Base-by-base conservation (phyloP, 768 basidiomycete species). In the Tylopilus rubrobrunneus region DNA sequence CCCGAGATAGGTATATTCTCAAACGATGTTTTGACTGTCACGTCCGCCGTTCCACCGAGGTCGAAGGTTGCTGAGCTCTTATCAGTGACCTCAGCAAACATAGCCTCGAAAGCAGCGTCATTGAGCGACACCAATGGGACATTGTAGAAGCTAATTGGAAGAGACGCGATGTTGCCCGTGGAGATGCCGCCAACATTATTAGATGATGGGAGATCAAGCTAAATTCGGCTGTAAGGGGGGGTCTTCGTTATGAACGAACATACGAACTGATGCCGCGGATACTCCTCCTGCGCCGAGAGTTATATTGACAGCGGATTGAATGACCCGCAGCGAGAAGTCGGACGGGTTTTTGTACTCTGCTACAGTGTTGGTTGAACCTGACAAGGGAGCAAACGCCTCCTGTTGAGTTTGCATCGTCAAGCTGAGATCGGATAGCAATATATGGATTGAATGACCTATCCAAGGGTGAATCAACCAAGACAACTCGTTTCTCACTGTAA, bases 331-430 rank as follows among this genome's bases (percentile, higher is more conserved):
- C 11, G 83, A 80, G 70, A 89, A 89, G 4, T 87, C 87, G 64
- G 88, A 89, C 1, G 87, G 87, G 67, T 88, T 89, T 67, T 79
- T 80, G 66, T 85, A 86, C 57, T 75, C 70, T 15, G 82, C 84
- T 4, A 82, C 50, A 0, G 82, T 83, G 48, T 73, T 67, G 39
- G 76, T 68, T 5, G 84, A 87, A 56, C 81, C 78, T 0, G 85
- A 71, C n/a, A 78, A 71, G 0, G 86, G 85, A 1, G 79, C 78
- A 59, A 81, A 87, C 0, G 81, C 74, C 64, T 88, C 74, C 48
- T 75, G 74, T 37, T 74, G 73, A 7, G 73, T 75, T 27, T 76
- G 65, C 67, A 88, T 76, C 7, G 71, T 76, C 34, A 88, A 65
- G 27, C 72, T 73, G 36, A 89, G 70, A 62, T 87, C 85, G 15